These are phyloP conservation scores for Acmispon strigosus DNA, from an alignment of 306 rosid genomes.

Conservation along the genomic window DNA sequence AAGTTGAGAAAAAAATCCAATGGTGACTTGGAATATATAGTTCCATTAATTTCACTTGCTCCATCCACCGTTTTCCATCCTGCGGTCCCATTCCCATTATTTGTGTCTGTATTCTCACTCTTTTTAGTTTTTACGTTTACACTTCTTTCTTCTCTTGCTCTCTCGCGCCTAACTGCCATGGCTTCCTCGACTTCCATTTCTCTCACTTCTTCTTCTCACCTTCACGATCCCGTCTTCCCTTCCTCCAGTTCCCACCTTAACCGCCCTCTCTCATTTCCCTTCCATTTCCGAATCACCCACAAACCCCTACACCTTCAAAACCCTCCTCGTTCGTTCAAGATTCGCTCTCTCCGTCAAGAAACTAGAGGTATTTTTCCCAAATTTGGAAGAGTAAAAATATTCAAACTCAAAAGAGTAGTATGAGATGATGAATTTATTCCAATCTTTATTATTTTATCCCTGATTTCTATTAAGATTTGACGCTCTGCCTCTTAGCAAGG, in stretches of 20 bases:
- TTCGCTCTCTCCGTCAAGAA: slow-evolving; percentile 31
- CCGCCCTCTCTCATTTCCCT: slow-evolving; percentile 29
- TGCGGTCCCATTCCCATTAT: too few relatives aligned
- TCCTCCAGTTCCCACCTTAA: slow-evolving; percentile 10
- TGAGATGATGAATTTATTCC: background rate
- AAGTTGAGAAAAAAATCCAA: too few relatives aligned
- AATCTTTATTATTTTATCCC: background rate
- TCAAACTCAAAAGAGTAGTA: background rate
- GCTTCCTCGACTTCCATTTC: slow-evolving; percentile 32
- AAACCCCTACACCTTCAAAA: slow-evolving; percentile 20
- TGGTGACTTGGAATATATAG: too few relatives aligned
- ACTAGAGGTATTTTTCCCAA: slow-evolving; percentile 33
- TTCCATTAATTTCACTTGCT: background rate
- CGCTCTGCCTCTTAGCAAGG: too few relatives aligned
- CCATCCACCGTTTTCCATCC: background rate
- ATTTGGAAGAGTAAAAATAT: too few relatives aligned
- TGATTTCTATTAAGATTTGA: background rate
- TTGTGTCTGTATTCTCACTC: too few relatives aligned
- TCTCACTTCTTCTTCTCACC: slow-evolving; percentile 14
- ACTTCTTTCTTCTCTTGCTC: too few relatives aligned
- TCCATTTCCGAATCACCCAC: slow-evolving; percentile 13
- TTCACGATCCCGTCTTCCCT: slow-evolving; percentile 1
- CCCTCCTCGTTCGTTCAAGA: slow-evolving; percentile 22
- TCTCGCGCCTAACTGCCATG: background rate
- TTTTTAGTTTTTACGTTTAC: too few relatives aligned